Percentiles rank a stretch among this genome's conserved stretches.
These are phyloP conservation scores for Arachnopeziza araneosa DNA, from an alignment of 2,329 filamentous ascomycete genomes.

Conservation along the genomic window DNA sequence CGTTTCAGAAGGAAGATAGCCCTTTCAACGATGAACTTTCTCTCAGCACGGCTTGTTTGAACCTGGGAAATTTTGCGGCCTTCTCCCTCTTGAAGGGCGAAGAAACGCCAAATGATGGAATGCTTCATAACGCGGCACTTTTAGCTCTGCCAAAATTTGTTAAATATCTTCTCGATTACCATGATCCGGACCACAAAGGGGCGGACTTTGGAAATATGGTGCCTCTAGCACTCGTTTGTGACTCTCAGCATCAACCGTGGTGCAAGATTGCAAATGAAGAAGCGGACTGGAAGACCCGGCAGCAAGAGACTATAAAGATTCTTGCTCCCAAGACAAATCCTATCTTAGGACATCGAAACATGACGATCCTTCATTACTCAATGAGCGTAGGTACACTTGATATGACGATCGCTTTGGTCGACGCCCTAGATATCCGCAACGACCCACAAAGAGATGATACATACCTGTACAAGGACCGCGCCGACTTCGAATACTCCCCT, in stretches of 20 bases:
- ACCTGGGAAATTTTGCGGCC: conserved; percentile 5
- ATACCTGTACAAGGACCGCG: conserved; percentile 6
- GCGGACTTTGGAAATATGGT: conserved; percentile 4
- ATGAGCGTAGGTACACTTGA: conserved; percentile 1
- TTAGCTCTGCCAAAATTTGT: conserved; percentile 6
- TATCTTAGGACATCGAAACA: conserved; percentile 1
- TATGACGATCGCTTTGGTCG: conserved; percentile 2
- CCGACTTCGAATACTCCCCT: conserved; percentile 3
- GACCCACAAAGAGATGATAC: conserved; percentile 3
- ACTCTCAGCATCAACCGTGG: not conserved
- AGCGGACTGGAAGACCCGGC: not conserved
- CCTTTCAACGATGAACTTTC: not conserved
- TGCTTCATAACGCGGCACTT: conserved; percentile 5
- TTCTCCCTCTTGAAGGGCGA: conserved; percentile 2
- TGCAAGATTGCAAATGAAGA: conserved; percentile 5
- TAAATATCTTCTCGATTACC: conserved; percentile 1
- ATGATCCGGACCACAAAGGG: conserved; percentile 2
- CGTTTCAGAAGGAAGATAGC: not conserved
- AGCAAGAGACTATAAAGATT: conserved; percentile 2
- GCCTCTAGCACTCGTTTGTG: conserved; percentile 5
- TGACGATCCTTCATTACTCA: conserved; percentile 3
- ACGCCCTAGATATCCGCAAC: conserved; percentile 1
- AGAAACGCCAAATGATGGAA: conserved; percentile 3
- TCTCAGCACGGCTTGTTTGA: not conserved
- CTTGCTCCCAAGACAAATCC: not conserved